Conservation (phyloP, 768 basidiomycete species). For the Lanmaoa pseudosensibilis region DNA sequence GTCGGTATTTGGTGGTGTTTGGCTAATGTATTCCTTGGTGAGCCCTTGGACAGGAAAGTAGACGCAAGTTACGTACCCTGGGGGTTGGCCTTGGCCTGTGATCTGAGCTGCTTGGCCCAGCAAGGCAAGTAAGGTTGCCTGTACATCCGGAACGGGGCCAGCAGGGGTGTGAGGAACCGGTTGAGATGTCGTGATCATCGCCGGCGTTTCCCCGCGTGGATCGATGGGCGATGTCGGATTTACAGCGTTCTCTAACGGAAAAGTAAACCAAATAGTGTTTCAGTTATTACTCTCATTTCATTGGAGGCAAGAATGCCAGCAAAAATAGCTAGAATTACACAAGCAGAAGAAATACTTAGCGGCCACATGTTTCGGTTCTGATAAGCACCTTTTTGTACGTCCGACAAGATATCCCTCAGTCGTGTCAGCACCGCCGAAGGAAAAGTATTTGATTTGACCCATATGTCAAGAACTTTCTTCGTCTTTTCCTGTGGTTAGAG, state of each 20-base stretch:
- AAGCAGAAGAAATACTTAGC: constrained; percentile 75
- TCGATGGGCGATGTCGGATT: constrained; percentile 38
- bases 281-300: constrained; percentile 64
- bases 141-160: constrained; percentile 37
- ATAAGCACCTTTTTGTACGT: constrained; percentile 87
- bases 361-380: constrained; percentile 58
- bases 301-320: constrained; percentile 42
- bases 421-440: constrained; percentile 71
- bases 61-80: constrained; percentile 38
- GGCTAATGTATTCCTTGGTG: constrained; percentile 39
- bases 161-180: constrained; percentile 29
- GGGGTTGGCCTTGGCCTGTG: constrained; percentile 27
- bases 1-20: constrained; percentile 60
- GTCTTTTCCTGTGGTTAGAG: constrained; percentile 81
- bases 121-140: constrained; percentile 67
- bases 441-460: constrained; percentile 91
- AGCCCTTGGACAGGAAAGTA: constrained; percentile 1
- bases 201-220: constrained; percentile 38
- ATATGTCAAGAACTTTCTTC: constrained; percentile 97
- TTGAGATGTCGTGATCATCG: constrained; percentile 28
- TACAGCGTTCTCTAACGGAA: constrained; percentile 55
- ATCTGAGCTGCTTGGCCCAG: constrained; percentile 64
- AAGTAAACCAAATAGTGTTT: constrained; percentile 55
- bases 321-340: constrained; percentile 66
- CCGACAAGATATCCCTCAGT: constrained; percentile 68